Evolutionary conservation across 2,329 filamentous ascomycete species (phyloP).

Genomic region (Neonectria sp.): DNA sequence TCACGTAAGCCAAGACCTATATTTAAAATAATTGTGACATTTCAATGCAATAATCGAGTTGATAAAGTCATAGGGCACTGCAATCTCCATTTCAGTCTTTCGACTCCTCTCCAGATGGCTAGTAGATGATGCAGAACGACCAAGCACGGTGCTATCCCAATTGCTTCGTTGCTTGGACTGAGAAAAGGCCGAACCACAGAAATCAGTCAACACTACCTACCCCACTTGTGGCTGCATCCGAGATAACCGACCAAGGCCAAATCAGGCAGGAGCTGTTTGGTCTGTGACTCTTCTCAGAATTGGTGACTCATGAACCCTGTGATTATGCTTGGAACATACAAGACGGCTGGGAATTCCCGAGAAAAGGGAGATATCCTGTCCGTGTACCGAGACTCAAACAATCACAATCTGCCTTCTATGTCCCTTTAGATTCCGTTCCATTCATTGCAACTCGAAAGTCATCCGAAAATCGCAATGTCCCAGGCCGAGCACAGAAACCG

Average conservation of each 20-base stretch:
- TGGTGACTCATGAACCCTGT: neutral
- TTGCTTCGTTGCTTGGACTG: too few species aligned
- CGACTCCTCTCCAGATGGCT: too few species aligned
- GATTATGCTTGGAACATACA: neutral
- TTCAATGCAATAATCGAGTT: neutral
- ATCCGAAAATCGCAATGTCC: conserved; percentile 37
- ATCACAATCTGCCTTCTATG: neutral
- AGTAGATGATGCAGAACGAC: too few species aligned
- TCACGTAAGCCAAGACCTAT: neutral
- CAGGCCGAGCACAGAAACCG: conserved; percentile 55
- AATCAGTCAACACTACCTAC: neutral
- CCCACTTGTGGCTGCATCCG: conserved; percentile 3
- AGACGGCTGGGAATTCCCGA: neutral
- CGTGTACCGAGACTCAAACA: neutral
- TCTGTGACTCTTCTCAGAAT: neutral
- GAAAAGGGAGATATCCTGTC: neutral
- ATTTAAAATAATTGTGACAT: neutral
- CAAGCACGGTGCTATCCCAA: too few species aligned
- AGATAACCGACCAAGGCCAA: neutral
- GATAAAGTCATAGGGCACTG: neutral
- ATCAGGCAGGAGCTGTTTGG: neutral
- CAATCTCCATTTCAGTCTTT: neutral
- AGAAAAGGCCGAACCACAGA: too few species aligned
- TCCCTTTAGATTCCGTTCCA: neutral
- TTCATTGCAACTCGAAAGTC: conserved; percentile 6